Evolutionary conservation across 1,139 yeast species (phyloP), one percentile per base, ranked within the genome.

Genomic region (Debaryomyces psychrophilus): DNA sequence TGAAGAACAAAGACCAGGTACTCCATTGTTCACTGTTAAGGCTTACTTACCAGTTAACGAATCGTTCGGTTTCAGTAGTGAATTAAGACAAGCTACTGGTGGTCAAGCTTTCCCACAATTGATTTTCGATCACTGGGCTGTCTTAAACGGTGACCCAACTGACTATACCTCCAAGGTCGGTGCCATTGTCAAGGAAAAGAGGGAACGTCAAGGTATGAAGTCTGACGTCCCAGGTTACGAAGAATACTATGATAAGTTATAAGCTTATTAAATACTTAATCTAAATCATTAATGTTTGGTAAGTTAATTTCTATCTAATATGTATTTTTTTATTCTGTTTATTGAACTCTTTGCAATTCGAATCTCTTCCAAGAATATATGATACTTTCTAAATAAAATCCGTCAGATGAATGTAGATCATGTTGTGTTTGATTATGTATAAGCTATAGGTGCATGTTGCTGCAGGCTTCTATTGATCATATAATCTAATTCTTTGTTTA

Each of bases 21-120:
- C 98, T 66, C 98, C 98, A 78, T 85, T 92, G 81, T 92, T 92
- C 84, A 90, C 96, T 69, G 95, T 92, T 77, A 92, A 92, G 88
- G 98, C 98, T 67, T 88, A 90, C 95, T 83, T 92, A 79, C 99
- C 99, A 77, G 98, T 93, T 69, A 93, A 93, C 82, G 99, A 93
- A 85, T 93, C 99, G 54, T 93, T 93, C 86, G 99, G 99, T 87
- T 93, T 93, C 97, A 87, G 97, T 68, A 93, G 95, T 81, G 96
- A 90, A 71, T 88, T 93, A 74, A 90, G 99, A 86, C 97, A 92
- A 82, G 97, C 98, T 71, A 93, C 99, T 69, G 97, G 97, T 88
- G 99, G 99, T 79, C 99, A 93, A 85, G 99, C 99, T 76, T 93
- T 93, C 98, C 99, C 99, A 81, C 98, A 92, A 83, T 85, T 93